phyloP scores from a whole-genome alignment of 805 yeast genomes.

The Myxozyma udenii region DNA sequence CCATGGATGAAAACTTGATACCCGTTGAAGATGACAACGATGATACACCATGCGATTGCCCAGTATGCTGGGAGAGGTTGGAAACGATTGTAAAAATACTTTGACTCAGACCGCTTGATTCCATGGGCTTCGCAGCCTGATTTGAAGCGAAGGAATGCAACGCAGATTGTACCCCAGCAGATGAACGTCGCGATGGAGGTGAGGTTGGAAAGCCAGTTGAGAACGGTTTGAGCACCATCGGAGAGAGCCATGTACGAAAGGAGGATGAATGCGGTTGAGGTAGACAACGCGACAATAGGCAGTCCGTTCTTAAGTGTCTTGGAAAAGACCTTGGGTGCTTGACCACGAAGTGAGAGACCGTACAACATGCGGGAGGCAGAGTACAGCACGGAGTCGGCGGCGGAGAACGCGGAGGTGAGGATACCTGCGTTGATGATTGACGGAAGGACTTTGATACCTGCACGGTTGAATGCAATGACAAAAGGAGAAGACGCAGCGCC shows the following conservation, averaged over 20 bases:
- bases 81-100: slow-evolving; percentile 50
- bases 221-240: slow-evolving; percentile 57
- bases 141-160: slow-evolving; percentile 61
- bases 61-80: slow-evolving; percentile 59
- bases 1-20: slow-evolving; percentile 69
- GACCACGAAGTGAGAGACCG: slow-evolving; percentile 67
- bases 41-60: slow-evolving; percentile 47
- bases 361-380: slow-evolving; percentile 49
- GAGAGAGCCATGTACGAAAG: slow-evolving; percentile 46
- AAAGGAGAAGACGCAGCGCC: slow-evolving; percentile 82
- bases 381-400: slow-evolving; percentile 42
- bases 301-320: slow-evolving; percentile 65
- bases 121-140: slow-evolving; percentile 57
- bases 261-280: slow-evolving; percentile 51
- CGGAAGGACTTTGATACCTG: slow-evolving; percentile 63
- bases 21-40: slow-evolving; percentile 62
- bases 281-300: slow-evolving; percentile 57
- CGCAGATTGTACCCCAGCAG: slow-evolving; percentile 56
- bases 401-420: slow-evolving; percentile 71
- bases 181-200: slow-evolving; percentile 68
- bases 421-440: slow-evolving; percentile 75
- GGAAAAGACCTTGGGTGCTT: slow-evolving; percentile 66
- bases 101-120: slow-evolving; percentile 46
- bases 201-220: slow-evolving; percentile 69
- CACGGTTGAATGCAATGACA: slow-evolving; percentile 69